phyloP scores from a whole-genome alignment of 177 flowering plant species.

The Telopea speciosissima region DNA sequence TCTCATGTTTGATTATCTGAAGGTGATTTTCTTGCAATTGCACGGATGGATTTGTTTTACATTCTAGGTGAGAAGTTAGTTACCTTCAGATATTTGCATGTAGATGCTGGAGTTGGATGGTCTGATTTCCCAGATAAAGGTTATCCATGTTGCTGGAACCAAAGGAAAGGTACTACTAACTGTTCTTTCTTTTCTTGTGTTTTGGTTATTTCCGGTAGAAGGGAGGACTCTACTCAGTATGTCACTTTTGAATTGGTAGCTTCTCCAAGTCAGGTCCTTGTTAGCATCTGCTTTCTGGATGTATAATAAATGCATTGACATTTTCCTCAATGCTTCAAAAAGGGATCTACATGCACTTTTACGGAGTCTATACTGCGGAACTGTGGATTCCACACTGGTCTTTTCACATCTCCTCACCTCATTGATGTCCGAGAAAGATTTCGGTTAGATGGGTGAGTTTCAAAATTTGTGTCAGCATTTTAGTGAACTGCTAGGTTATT shows the following conservation, averaged over 20 bases:
- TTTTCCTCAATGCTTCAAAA: constrained; percentile 4
- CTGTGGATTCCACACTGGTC: constrained; percentile 96
- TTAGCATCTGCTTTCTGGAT: neutral
- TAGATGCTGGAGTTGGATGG: constrained; percentile 88
- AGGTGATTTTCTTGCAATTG: constrained; percentile 34
- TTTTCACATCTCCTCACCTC: constrained; percentile 97
- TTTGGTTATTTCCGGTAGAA: neutral
- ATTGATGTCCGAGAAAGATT: constrained; percentile 96
- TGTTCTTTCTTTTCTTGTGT: neutral
- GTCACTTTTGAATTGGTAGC: neutral
- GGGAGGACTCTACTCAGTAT: neutral
- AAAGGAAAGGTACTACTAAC: constrained; percentile 77
- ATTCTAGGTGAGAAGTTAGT: neutral
- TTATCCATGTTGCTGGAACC: constrained; percentile 97
- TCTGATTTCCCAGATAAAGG: constrained; percentile 57
- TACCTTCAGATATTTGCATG: constrained; percentile 6
- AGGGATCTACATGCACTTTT: constrained; percentile 97
- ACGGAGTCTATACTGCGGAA: constrained; percentile 81
- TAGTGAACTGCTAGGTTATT: neutral
- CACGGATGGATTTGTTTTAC: neutral
- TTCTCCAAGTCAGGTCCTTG: neutral
- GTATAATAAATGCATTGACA: neutral
- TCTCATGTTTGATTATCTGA: constrained; percentile 63
- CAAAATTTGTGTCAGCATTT: neutral
- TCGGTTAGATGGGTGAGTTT: constrained; percentile 82